A percentile compares a stretch with the other conserved stretches of the same genome.
phyloP scores from a whole-genome alignment of 2,329 filamentous ascomycete genomes.

The Colletotrichum spinosum region DNA sequence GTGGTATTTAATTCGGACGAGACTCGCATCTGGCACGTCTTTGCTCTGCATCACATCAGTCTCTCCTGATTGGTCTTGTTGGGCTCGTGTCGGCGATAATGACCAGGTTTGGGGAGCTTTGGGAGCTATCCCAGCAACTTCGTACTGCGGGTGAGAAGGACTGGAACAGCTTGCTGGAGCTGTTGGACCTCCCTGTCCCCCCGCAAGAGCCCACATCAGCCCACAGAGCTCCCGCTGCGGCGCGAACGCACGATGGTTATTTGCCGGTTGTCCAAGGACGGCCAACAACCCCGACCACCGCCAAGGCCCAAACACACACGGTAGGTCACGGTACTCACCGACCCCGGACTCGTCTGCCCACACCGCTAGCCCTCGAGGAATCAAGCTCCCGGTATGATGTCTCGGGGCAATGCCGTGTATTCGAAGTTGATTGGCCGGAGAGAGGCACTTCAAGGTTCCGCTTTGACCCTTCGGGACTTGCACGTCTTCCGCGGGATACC shows the following conservation, averaged over 20 bases:
- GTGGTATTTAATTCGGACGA: constrained; percentile 27
- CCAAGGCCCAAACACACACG: constrained; percentile 16
- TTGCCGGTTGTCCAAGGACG: constrained; percentile 26
- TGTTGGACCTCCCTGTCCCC: constrained; percentile 20
- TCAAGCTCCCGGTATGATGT: too few relatives aligned
- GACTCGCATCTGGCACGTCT: constrained; percentile 9
- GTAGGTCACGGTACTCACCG: not conserved
- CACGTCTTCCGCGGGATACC: not conserved
- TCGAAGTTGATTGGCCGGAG: not conserved
- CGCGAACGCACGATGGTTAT: constrained; percentile 8
- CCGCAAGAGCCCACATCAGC: constrained; percentile 19
- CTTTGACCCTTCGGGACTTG: not conserved
- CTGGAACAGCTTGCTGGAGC: not conserved
- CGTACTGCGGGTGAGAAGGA: too few relatives aligned
- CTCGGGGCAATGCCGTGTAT: too few relatives aligned
- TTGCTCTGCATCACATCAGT: constrained; percentile 14
- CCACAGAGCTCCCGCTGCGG: constrained; percentile 20
- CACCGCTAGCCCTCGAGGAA: too few relatives aligned
- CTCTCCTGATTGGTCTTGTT: constrained; percentile 23
- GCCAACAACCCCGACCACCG: constrained; percentile 20
- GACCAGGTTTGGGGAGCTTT: constrained; percentile 27
- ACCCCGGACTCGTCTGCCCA: too few relatives aligned
- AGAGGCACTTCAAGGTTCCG: not conserved
- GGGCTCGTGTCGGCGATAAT: constrained; percentile 31
- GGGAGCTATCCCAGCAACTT: constrained; percentile 20